Base-by-base conservation (phyloP, 441 rosid genomes). In the Biscutella laevigata region DNA sequence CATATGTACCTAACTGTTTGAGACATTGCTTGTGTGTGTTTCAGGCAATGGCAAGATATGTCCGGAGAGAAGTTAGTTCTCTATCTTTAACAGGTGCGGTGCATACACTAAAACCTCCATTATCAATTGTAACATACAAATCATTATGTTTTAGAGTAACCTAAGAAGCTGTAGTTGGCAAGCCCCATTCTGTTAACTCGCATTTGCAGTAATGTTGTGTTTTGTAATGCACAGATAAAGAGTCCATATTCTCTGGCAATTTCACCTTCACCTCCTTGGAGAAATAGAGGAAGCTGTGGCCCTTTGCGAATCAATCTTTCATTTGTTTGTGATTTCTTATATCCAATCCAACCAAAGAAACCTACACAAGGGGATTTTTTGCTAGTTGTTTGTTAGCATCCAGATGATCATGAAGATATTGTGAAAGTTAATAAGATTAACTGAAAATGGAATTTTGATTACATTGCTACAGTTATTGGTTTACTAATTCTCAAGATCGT, bases 31-130 rank as follows among this genome's bases (percentile, higher is more conserved):
- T n/a, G n/a, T 5, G 21, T 54, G 5, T 69, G 19, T 62, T 33
- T 73, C 83, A 94, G 99, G 96, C 88, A 59, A 82, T 88, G 95
- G 77, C 90, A 53, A 79, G 97, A 70, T 92, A 88, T 70, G 92
- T 80, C 29, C 82, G 82, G 27, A 79, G 77, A 36, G 96, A 94
- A 79, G 79, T 75, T 34, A 39, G 71, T 53, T 88, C 88, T 68
- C 79, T 86, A 35, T 81, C 94, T 20, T 70, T 88, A 63, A 88
- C 99, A 35, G 88, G 96, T 89, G 57, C 14, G 90, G 96, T 92
- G 53, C 20, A 55, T 13, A 33, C 19, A 32, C 19, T 61, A n/a
- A n/a, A 57, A 15, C 42, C n/a, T 20, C 19, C 58, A 20, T 13
- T 5, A 22, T 53, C n/a, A 21, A 7, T 30, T 37, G 20, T 53